Evolutionary conservation across 371 early-diverging fungal genomes (phyloP).

Genomic region (Rhizopus stolonifer): DNA sequence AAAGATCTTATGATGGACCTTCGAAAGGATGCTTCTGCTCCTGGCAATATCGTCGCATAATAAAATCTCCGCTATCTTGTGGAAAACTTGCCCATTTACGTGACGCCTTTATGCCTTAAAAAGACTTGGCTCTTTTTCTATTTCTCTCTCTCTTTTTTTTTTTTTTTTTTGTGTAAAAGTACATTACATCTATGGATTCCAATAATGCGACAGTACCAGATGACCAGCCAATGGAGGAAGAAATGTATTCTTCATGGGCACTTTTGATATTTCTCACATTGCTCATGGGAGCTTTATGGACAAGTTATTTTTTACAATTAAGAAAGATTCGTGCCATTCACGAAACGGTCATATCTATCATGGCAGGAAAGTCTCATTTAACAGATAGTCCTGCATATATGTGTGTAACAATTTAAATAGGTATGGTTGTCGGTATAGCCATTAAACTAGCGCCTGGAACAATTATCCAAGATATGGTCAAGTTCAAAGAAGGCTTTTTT

Average conservation of each 20-base stretch:
- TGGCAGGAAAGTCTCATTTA: constrained; percentile 60
- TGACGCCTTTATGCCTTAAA: too few relatives aligned
- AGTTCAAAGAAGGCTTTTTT: constrained; percentile 89
- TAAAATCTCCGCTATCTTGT: constrained; percentile 51
- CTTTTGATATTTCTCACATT: constrained; percentile 81
- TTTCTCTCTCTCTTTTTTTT: background rate
- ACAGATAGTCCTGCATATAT: background rate
- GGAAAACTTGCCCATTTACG: too few relatives aligned
- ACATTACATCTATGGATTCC: constrained; percentile 16
- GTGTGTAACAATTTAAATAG: constrained; percentile 27
- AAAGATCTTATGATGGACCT: constrained; percentile 82
- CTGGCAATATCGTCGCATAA: constrained; percentile 51
- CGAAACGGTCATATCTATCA: constrained; percentile 91
- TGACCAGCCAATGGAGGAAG: constrained; percentile 61
- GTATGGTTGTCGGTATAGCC: constrained; percentile 84
- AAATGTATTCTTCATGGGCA: constrained; percentile 80
- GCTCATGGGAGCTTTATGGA: constrained; percentile 81
- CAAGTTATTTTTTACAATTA: constrained; percentile 82
- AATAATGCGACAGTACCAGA: constrained; percentile 21
- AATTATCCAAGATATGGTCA: constrained; percentile 79
- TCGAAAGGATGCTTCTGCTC: constrained; percentile 78
- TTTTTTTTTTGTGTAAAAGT: background rate
- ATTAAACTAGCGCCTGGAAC: constrained; percentile 73
- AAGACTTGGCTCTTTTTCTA: constrained; percentile 74
- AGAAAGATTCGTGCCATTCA: constrained; percentile 84